Percentiles rank a stretch among this genome's conserved stretches.
Evolutionary conservation across 2,329 filamentous ascomycete species (phyloP).

Genomic region (Aquanectria penicillioides): DNA sequence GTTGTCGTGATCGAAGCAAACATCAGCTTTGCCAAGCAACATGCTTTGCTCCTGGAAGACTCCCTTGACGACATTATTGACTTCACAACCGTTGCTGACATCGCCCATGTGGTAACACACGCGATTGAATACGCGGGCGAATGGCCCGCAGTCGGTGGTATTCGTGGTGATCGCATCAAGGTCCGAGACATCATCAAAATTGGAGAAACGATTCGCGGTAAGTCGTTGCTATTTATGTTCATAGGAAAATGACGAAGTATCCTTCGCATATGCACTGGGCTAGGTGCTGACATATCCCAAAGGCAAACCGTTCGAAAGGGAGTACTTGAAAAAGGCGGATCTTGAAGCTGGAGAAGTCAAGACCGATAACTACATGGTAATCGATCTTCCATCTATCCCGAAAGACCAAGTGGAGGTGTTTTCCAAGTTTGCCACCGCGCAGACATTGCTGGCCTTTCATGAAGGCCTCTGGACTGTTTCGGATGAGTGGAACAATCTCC

Average conservation of each 20-base stretch:
- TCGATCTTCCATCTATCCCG: conserved; percentile 19
- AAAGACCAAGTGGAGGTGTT: conserved; percentile 27
- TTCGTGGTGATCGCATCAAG: conserved; percentile 49
- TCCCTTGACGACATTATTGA: conserved; percentile 52
- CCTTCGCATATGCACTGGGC: no score
- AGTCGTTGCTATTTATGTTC: neutral
- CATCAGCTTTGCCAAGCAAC: conserved; percentile 50
- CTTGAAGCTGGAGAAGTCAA: conserved; percentile 25
- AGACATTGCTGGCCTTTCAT: conserved; percentile 48
- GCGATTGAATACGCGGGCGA: conserved; percentile 54
- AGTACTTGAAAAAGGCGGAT: conserved; percentile 24
- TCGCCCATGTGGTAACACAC: conserved; percentile 49
- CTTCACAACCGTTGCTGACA: conserved; percentile 54
- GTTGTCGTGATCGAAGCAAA: conserved; percentile 49
- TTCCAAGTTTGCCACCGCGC: conserved; percentile 41
- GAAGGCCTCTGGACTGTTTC: conserved; percentile 51
- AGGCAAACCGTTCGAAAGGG: conserved; percentile 26
- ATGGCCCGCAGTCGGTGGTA: conserved; percentile 55
- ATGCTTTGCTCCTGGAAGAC: conserved; percentile 54
- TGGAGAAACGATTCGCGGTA: conserved; percentile 52
- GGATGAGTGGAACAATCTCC: conserved; percentile 56
- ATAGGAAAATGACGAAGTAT: no score
- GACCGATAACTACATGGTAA: conserved; percentile 41
- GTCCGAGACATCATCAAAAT: conserved; percentile 49
- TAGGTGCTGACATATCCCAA: conserved; percentile 42